Percentiles rank a stretch among this genome's conserved stretches.
Conservation (phyloP, 1,284 basidiomycete genomes). For the Ustilago vetiveriae region DNA sequence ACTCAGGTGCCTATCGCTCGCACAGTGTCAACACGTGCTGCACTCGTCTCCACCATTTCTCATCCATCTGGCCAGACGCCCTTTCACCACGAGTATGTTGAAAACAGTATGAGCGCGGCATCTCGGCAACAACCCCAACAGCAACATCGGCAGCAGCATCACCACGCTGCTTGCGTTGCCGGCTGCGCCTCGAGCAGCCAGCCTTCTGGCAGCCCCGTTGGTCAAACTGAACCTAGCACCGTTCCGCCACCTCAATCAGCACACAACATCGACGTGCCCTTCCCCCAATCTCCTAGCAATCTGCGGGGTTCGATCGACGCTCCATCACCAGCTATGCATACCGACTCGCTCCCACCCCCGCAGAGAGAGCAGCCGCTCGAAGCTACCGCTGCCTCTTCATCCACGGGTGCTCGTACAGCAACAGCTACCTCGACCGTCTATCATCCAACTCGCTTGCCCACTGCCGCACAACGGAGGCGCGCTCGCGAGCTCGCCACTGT, state of each 20-base stretch:
- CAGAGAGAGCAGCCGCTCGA: background rate
- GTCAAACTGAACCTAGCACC: slow-evolving; percentile 15
- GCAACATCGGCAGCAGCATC: slow-evolving; percentile 6
- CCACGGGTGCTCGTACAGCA: background rate
- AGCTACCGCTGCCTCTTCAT: background rate
- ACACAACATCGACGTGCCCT: slow-evolving; percentile 2
- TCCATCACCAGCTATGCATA: background rate
- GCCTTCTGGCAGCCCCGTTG: slow-evolving; percentile 8
- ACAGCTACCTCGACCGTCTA: too few species aligned
- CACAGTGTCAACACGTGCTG: background rate
- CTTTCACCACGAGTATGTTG: slow-evolving; percentile 23
- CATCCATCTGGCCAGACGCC: slow-evolving; percentile 15
- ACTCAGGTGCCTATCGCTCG: background rate
- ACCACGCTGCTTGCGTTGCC: slow-evolving; percentile 10
- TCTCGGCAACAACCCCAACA: slow-evolving; percentile 23
- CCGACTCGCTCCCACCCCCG: background rate
- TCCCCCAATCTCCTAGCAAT: slow-evolving; percentile 7
- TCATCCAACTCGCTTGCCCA: slow-evolving; percentile 26
- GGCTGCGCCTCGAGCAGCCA: slow-evolving; percentile 13
- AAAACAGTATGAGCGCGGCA: slow-evolving; percentile 31
- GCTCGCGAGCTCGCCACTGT: slow-evolving; percentile 43
- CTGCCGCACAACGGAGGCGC: slow-evolving; percentile 37
- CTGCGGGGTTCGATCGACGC: slow-evolving; percentile 1
- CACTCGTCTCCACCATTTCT: slow-evolving; percentile 4
- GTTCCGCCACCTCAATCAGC: background rate